Percentiles rank a stretch among this genome's conserved stretches.
Conservation (phyloP, 331 rosid species). For the Pyracantha coccinea region DNA sequence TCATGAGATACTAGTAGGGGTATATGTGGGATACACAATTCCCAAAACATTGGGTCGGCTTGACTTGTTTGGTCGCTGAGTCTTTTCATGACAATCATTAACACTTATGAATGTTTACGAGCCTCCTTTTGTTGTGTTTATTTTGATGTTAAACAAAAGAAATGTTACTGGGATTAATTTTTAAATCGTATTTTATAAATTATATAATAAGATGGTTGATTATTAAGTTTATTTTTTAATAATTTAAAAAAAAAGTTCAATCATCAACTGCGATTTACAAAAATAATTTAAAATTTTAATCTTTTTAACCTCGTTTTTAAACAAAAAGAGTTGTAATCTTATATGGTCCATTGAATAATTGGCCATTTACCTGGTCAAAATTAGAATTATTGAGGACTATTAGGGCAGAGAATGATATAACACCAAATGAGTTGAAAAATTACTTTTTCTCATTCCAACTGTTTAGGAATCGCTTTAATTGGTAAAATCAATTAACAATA, state of each 20-base stretch:
- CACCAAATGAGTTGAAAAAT: background rate
- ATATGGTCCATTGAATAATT: background rate
- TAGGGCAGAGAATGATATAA: background rate
- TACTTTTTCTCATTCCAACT: background rate
- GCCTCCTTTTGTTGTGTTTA: background rate
- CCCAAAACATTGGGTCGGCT: background rate
- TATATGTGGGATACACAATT: background rate
- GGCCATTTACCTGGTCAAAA: background rate
- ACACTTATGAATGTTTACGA: background rate
- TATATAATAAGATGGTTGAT: fast-evolving
- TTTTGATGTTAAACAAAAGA: background rate
- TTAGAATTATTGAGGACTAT: background rate
- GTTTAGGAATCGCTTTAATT: background rate
- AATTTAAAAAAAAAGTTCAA: fast-evolving
- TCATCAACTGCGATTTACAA: no score
- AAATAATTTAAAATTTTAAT: no score
- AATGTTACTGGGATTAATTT: fast-evolving
- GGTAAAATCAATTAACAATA: background rate
- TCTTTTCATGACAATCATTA: background rate
- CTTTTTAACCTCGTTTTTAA: fast-evolving
- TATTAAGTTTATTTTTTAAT: no score
- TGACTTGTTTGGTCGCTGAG: background rate
- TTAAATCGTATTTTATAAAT: no score
- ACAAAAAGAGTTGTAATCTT: background rate
- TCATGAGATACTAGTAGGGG: no score